These are phyloP conservation scores for Ceratobasidium sp. DNA, from an alignment of 1,284 basidiomycete species.

Conservation along the genomic window DNA sequence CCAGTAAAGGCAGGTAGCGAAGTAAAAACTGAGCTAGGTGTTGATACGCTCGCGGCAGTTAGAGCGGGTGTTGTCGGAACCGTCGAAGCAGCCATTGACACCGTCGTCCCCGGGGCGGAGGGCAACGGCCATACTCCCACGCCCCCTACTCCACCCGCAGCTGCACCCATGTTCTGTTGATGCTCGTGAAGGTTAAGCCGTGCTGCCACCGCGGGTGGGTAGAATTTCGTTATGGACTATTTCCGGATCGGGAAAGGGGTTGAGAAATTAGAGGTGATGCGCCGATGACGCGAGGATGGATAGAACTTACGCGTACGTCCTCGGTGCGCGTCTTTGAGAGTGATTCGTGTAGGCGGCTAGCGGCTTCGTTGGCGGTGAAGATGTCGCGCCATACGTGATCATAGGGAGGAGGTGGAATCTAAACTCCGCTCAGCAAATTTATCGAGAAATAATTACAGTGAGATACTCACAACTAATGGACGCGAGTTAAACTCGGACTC, in stretches of 20 bases:
- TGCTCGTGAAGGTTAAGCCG: slow-evolving; percentile 40
- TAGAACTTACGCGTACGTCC: slow-evolving; percentile 25
- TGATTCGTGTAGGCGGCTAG: not conserved
- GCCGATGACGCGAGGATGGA: slow-evolving; percentile 11
- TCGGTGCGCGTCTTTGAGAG: slow-evolving; percentile 26
- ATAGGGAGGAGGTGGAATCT: slow-evolving; percentile 40
- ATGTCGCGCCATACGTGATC: slow-evolving; percentile 43
- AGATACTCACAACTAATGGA: slow-evolving; percentile 26
- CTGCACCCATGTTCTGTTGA: not conserved
- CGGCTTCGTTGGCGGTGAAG: slow-evolving; percentile 21
- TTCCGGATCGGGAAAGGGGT: slow-evolving; percentile 24
- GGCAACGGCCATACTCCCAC: slow-evolving; percentile 12
- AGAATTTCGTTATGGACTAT: slow-evolving; percentile 27
- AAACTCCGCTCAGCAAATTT: slow-evolving; percentile 4
- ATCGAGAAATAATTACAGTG: not conserved
- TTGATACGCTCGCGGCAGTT: slow-evolving; percentile 36
- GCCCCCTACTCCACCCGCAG: not conserved
- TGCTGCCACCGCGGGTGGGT: slow-evolving; percentile 27
- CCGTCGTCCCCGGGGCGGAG: slow-evolving; percentile 35
- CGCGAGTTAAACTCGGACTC: slow-evolving; percentile 27
- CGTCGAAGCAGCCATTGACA: slow-evolving; percentile 38
- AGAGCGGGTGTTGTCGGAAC: slow-evolving; percentile 34
- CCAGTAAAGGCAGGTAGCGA: slow-evolving; percentile 29
- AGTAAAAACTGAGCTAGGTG: slow-evolving; percentile 30
- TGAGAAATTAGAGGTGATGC: slow-evolving; percentile 25